Evolutionary conservation across 2,329 filamentous ascomycete species (phyloP).

Genomic region (Aspergillus ochraceoroseus): DNA sequence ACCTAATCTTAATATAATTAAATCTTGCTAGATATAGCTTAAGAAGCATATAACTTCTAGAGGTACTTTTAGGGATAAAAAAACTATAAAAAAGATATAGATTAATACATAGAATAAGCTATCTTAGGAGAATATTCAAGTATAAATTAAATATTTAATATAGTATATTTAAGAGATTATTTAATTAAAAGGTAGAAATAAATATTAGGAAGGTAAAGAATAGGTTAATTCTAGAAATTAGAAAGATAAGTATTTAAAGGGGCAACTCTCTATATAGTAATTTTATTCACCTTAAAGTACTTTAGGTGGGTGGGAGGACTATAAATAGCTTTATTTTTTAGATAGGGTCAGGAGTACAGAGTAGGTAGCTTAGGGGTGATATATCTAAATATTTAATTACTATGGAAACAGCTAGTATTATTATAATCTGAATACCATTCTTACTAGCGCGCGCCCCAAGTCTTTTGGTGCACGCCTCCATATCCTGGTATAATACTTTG

Average conservation of each 20-base stretch:
- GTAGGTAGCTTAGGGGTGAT: background rate
- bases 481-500: too few species aligned
- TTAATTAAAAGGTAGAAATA: background rate
- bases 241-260: background rate
- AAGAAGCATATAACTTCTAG: constrained; percentile 1
- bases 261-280: background rate
- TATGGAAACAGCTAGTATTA: background rate
- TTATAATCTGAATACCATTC: background rate
- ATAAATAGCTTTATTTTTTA: constrained; percentile 2
- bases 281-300: too few species aligned
- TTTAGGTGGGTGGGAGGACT: background rate
- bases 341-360: too few species aligned
- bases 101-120: constrained; percentile 1
- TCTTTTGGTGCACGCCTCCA: constrained; percentile 1
- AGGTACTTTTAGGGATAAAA: background rate
- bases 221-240: background rate
- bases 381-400: background rate
- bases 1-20: constrained; percentile 3
- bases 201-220: background rate
- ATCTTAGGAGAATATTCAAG: background rate
- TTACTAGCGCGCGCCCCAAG: background rate
- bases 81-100: background rate
- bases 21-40: background rate
- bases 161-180: background rate
- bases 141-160: background rate